Evolutionary conservation across 2,329 filamentous ascomycete species (phyloP), one percentile per base, ranked within the genome.

Genomic region (Penicillium sp.): DNA sequence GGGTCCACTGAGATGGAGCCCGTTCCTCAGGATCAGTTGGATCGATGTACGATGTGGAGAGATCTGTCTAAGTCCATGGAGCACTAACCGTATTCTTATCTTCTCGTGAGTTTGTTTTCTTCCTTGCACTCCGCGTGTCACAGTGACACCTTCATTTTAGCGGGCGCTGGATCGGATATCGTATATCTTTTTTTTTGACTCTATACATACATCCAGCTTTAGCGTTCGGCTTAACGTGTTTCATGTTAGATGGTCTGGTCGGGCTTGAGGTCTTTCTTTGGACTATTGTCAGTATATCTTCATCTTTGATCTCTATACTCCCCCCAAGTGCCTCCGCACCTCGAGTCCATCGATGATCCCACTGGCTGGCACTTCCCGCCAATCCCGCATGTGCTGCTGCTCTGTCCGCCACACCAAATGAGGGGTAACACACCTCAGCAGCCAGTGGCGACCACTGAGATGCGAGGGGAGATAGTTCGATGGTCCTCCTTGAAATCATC

Each of bases 1-100:
- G 67, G 66, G 44, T 56, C 60, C 3, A 67, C 66, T 0, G 51
- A 54, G 10, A 68, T 68, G 65, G 66, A 68, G 52, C 6, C 11
- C 1, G 50, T 68, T 19, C 66, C 66, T 6, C 9, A 31, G 16
- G 39, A 41, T 4, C 61, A 67, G 36, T 13, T 39, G 5, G 44
- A 68, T 31, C 58, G 57, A 55, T 67, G 66, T 51, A 49, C 27
- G 5, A 60, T 67, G 60, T 68, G 66, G 66, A 55, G 54, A 22
- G 40, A 22, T 13, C 35, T 68, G 1, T 43, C 66, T 0, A 16
- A 50, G n/a, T 27, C 22, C 6, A 60, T 67, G 61, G 60, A 67
- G 54, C 62, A 64, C 4, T 66, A 22, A 66, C 24, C 10, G 6
- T 22, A 22, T 13, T 49, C 22, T 19, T 33, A 3, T 40, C 3